Evolutionary conservation across 2,329 filamentous ascomycete genomes (phyloP).

Genomic region (Pyricularia grisea): DNA sequence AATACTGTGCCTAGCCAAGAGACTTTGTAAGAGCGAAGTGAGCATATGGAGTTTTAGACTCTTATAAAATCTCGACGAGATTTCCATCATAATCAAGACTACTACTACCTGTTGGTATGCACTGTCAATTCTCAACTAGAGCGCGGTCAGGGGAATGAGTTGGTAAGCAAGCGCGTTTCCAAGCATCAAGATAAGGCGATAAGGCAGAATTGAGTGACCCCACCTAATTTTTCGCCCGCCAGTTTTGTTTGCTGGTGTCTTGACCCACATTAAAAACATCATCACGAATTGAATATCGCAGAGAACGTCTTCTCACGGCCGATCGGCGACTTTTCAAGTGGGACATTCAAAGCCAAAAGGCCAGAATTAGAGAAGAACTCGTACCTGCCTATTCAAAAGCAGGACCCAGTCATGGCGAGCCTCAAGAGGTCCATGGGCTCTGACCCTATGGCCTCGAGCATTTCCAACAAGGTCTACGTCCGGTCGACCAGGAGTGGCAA

Average conservation of each 20-base stretch:
- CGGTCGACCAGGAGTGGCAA: conserved; percentile 92
- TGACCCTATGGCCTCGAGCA: conserved; percentile 54
- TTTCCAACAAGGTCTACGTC: conserved; percentile 94
- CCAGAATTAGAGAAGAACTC: neutral
- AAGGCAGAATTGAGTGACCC: neutral
- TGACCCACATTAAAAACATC: neutral
- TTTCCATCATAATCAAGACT: too few relatives aligned
- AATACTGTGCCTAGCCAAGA: neutral
- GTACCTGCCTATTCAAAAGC: neutral
- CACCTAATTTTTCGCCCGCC: neutral
- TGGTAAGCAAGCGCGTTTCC: neutral
- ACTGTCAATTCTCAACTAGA: neutral
- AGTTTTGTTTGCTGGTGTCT: neutral
- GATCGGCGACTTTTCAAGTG: neutral
- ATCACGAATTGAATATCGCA: neutral
- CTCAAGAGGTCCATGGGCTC: conserved; percentile 48
- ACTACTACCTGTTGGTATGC: too few relatives aligned
- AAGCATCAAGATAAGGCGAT: neutral
- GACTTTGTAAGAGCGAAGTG: neutral
- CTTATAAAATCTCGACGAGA: too few relatives aligned
- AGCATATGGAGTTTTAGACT: too few relatives aligned
- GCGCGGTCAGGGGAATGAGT: neutral
- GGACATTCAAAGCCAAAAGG: neutral
- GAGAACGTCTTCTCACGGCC: neutral
- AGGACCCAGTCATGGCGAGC: conserved; percentile 45